These are phyloP conservation scores for Jaapia argillacea DNA, from an alignment of 768 basidiomycete species.

Conservation along the genomic window DNA sequence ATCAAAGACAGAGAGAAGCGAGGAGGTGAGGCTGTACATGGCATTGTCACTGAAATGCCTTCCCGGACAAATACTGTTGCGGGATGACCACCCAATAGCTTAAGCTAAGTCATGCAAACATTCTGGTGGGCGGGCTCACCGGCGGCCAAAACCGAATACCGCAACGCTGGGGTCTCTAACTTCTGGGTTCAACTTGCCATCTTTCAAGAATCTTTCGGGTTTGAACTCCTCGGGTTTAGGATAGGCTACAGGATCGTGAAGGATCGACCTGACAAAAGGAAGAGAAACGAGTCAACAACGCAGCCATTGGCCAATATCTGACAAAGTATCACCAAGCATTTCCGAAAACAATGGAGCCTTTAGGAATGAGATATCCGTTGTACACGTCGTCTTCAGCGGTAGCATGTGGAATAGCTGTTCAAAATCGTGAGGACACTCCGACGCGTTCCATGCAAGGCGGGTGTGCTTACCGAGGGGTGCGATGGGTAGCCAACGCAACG, in stretches of 20 bases:
- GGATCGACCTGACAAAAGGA: constrained; percentile 14
- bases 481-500: constrained; percentile 20
- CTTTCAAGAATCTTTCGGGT: constrained; percentile 11
- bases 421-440: background rate
- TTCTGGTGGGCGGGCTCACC: constrained; percentile 6
- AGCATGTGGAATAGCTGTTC: constrained; percentile 10
- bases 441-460: background rate
- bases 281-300: background rate
- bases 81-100: background rate
- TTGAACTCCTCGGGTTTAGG: constrained; percentile 6
- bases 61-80: constrained; percentile 13
- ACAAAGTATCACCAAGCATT: constrained; percentile 9
- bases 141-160: constrained; percentile 17
- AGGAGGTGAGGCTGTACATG: background rate
- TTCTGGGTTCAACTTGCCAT: constrained; percentile 6
- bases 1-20: background rate
- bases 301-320: background rate
- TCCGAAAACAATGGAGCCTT: constrained; percentile 8
- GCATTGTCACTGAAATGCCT: constrained; percentile 3
- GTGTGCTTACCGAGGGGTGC: constrained; percentile 7
- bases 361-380: constrained; percentile 11
- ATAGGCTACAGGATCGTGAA: constrained; percentile 11
- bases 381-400: constrained; percentile 12
- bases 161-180: constrained; percentile 6
- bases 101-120: background rate